Conservation (phyloP, 2,329 filamentous ascomycete genomes). For the Ilyonectria destructans region DNA sequence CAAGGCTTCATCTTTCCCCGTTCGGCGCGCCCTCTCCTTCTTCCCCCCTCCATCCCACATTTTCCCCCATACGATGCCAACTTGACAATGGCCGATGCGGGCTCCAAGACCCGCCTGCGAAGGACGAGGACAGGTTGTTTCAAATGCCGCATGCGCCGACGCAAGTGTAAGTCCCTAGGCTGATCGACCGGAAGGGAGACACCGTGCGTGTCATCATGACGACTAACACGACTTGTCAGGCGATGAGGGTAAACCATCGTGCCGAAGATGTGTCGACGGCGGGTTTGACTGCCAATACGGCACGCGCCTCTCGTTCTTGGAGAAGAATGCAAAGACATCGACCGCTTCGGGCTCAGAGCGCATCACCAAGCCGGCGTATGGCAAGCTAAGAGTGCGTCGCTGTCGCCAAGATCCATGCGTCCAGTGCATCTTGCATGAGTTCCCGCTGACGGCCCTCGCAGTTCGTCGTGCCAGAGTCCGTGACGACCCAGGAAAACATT, state of each 20-base stretch:
- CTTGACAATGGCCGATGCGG: conserved; percentile 36
- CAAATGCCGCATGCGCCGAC: conserved; percentile 64
- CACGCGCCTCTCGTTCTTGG: conserved; percentile 63
- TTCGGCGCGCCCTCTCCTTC: conserved; percentile 30
- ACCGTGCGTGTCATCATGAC: not conserved
- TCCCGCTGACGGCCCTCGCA: conserved; percentile 22
- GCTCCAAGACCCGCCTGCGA: conserved; percentile 46
- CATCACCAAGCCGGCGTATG: conserved; percentile 41
- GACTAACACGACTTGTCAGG: conserved; percentile 53
- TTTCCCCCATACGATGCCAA: conserved; percentile 22
- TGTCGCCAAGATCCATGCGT: conserved; percentile 7
- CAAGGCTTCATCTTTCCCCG: conserved; percentile 45
- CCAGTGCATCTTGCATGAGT: conserved; percentile 14
- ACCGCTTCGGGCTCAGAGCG: conserved; percentile 27
- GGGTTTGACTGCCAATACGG: conserved; percentile 66
- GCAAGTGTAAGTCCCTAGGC: conserved; percentile 60
- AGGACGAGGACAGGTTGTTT: conserved; percentile 63
- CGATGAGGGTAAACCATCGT: conserved; percentile 66
- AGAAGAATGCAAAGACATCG: conserved; percentile 64
- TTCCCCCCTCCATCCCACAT: conserved; percentile 22
- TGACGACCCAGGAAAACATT: conserved; percentile 27
- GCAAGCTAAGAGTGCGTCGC: conserved; percentile 41
- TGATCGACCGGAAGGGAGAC: not conserved
- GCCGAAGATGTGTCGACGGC: conserved; percentile 63
- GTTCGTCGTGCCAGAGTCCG: conserved; percentile 44